phyloP scores from a whole-genome alignment of 768 basidiomycete genomes.

The Podaxis carcinomalis region DNA sequence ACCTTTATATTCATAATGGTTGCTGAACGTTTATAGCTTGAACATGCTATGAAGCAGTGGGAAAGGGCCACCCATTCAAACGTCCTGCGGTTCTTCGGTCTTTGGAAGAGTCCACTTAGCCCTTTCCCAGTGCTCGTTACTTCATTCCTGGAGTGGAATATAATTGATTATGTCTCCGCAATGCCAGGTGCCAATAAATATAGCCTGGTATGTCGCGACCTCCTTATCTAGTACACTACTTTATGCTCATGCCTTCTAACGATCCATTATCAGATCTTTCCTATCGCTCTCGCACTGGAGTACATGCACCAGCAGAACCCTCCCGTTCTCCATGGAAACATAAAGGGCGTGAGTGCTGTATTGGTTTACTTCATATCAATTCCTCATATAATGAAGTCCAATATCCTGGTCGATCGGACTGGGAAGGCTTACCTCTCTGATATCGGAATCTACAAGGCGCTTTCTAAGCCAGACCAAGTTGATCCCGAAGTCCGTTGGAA shows the following conservation, averaged over 20 bases:
- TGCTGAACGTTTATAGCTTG: neutral
- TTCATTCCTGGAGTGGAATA: neutral
- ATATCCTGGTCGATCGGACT: neutral
- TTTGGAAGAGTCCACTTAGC: neutral
- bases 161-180: neutral
- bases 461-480: neutral
- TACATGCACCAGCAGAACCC: neutral
- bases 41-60: neutral
- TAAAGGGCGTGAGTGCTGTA: neutral
- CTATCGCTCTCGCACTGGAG: neutral
- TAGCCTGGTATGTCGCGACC: neutral
- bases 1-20: neutral
- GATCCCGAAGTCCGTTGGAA: neutral
- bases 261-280: neutral
- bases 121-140: neutral
- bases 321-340: neutral
- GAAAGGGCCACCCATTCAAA: neutral
- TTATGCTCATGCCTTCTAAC: neutral
- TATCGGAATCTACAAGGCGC: neutral
- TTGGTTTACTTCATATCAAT: too few species aligned
- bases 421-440: neutral
- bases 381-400: neutral
- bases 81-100: neutral
- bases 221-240: neutral
- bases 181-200: neutral